phyloP scores from a whole-genome alignment of 441 rosid genomes.

The Pelargonium exstipulatum region DNA sequence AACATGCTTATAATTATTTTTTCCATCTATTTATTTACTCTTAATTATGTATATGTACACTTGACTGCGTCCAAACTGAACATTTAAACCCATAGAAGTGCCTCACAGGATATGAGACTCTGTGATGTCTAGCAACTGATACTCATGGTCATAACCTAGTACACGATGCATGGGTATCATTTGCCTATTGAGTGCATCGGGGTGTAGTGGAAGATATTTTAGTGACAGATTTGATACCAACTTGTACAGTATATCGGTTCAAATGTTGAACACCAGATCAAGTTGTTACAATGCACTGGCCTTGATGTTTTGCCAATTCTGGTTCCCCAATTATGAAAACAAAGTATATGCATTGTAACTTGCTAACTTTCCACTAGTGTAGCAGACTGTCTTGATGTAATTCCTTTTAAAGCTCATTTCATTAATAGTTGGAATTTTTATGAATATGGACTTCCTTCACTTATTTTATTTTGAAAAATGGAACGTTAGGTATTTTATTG shows the following conservation, averaged over 20 bases:
- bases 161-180: not conserved
- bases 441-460: slow-evolving; percentile 15
- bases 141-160: not conserved
- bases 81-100: not conserved
- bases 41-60: not conserved
- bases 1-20: not conserved
- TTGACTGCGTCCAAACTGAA: too few species aligned
- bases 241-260: slow-evolving; percentile 6
- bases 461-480: slow-evolving; percentile 28
- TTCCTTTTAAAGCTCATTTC: not conserved
- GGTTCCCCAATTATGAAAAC: not conserved
- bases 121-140: slow-evolving; percentile 4
- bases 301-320: slow-evolving; percentile 1
- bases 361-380: not conserved
- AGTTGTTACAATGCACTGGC: slow-evolving; percentile 15
- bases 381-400: not conserved
- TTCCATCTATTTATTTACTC: not conserved
- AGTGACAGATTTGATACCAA: not conserved
- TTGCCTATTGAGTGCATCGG: not conserved
- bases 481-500: slow-evolving; percentile 83
- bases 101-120: not conserved
- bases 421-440: slow-evolving; percentile 6
- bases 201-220: slow-evolving; percentile 7
- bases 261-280: slow-evolving; percentile 9
- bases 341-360: not conserved